These are phyloP conservation scores for Brassica cretica DNA, from an alignment of 345 rosid genomes.

Conservation along the genomic window DNA sequence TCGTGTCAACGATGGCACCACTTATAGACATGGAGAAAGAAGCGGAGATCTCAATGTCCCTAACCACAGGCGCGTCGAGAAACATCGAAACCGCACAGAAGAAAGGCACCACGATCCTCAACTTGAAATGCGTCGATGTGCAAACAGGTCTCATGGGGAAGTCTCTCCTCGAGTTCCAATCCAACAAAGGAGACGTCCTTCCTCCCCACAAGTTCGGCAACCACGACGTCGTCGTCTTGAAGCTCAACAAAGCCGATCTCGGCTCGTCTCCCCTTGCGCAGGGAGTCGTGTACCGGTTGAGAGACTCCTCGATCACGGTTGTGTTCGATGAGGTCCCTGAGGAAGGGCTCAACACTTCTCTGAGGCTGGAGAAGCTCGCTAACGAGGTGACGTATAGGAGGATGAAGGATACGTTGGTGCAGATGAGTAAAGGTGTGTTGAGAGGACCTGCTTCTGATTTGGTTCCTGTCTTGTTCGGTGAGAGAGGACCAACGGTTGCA, in stretches of 20 bases:
- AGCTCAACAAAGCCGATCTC: conserved; percentile 81
- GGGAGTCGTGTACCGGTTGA: conserved; percentile 88
- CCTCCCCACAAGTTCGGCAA: conserved; percentile 96
- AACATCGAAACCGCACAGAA: conserved; percentile 66
- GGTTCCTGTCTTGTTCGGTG: conserved; percentile 87
- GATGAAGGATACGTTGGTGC: conserved; percentile 89
- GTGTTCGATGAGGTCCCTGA: conserved; percentile 92
- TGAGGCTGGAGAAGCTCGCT: conserved; percentile 85
- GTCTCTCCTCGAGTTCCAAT: conserved; percentile 83
- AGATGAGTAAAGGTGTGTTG: conserved; percentile 78
- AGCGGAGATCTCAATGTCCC: conserved; percentile 80
- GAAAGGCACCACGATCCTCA: conserved; percentile 73
- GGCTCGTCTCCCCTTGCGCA: conserved; percentile 89
- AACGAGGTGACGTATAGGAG: conserved; percentile 96
- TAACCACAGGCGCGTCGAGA: conserved; percentile 62
- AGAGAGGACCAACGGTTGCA: conserved; percentile 52
- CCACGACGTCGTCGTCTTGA: conserved; percentile 87
- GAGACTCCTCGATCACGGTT: conserved; percentile 86
- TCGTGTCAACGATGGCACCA: conserved; percentile 68
- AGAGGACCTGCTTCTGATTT: conserved; percentile 90
- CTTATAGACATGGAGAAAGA: conserved; percentile 85
- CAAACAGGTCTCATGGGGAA: conserved; percentile 94
- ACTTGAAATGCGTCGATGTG: conserved; percentile 77
- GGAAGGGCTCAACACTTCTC: conserved; percentile 74
- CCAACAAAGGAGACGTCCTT: conserved; percentile 89